Evolutionary conservation across 257 asterid genomes (phyloP).

Genomic region (Gynochthodes officinalis): DNA sequence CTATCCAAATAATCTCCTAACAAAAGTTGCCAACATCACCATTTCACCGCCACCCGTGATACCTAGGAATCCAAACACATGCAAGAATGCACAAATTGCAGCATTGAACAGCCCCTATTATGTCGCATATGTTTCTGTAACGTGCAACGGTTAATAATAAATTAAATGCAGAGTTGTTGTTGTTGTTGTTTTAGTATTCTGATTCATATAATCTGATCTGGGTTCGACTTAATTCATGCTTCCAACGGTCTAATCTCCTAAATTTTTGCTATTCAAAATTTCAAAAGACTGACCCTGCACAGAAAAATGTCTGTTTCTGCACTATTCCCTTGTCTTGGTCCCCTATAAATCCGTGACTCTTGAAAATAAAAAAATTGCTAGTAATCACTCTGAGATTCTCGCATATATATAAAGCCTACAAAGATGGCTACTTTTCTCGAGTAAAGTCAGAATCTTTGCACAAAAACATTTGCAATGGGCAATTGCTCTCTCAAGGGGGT

Average conservation of each 20-base stretch:
- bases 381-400: slow-evolving; percentile 14
- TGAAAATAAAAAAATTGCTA: background rate
- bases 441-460: slow-evolving; percentile 14
- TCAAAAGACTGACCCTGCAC: slow-evolving; percentile 11
- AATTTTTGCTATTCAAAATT: slow-evolving; percentile 24
- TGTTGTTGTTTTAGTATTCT: background rate
- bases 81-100: too few relatives aligned
- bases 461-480: slow-evolving; percentile 41
- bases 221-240: slow-evolving; percentile 18
- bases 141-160: slow-evolving; percentile 1
- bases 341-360: slow-evolving; percentile 27
- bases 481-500: slow-evolving; percentile 50
- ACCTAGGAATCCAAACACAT: background rate
- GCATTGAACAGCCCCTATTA: too few relatives aligned
- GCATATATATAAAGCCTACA: slow-evolving; percentile 24
- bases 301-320: slow-evolving; percentile 9
- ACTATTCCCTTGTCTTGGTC: slow-evolving; percentile 26
- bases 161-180: background rate
- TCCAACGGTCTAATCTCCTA: slow-evolving; percentile 32
- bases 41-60: too few relatives aligned
- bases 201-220: background rate
- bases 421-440: background rate
- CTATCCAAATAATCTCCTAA: too few relatives aligned
- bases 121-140: too few relatives aligned
- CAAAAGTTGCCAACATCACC: too few relatives aligned